Base-by-base conservation (phyloP, 345 rosid species). In the Reutealis trisperma region DNA sequence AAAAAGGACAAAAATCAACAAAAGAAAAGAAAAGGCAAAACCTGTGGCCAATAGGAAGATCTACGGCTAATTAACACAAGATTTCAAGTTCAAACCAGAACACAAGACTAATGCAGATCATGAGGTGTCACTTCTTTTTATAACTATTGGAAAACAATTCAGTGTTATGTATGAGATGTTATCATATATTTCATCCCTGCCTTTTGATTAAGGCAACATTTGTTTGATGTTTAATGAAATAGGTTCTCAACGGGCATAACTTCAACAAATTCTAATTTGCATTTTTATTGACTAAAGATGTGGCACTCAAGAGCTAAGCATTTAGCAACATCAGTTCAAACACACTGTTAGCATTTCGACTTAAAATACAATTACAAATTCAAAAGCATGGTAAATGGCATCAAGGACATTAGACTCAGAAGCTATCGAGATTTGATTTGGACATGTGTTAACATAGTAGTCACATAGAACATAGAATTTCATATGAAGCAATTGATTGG, bases 1-100 rank as follows among this genome's bases (percentile, higher is more conserved):
- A 60, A 24, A 64, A 55, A 49, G 52, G 2, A 69, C 52, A 74
- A 52, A 67, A 67, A 42, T 55, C 72, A 61, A 58, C 41, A 37
- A 7, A 37, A 37, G 12, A 67, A 30, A n/a, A 5, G 6, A 54
- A 18, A 71, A 18, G 62, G 30, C 19, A 4, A 58, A 34, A 21
- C 3, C 44, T 18, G 25, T n/a, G 45, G n/a, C 60, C 24, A 34
- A 30, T 21, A 14, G 58, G 16, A 24, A 8, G 27, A 52, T 54
- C 4, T 24, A n/a, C 52, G 11, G 22, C 73, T 30, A 55, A 55
- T 52, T 62, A 30, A 71, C 4, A 34, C 63, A 5, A 71, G 49
- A 55, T 34, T 32, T n/a, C 63, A 32, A 54, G 47, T 19, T 55
- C n/a, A 19, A 14, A 70, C 18, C 73, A 70, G 45, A 54, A n/a